These are phyloP conservation scores for Rhodotorula sp. DNA, from an alignment of 1,284 basidiomycete species.

Conservation along the genomic window DNA sequence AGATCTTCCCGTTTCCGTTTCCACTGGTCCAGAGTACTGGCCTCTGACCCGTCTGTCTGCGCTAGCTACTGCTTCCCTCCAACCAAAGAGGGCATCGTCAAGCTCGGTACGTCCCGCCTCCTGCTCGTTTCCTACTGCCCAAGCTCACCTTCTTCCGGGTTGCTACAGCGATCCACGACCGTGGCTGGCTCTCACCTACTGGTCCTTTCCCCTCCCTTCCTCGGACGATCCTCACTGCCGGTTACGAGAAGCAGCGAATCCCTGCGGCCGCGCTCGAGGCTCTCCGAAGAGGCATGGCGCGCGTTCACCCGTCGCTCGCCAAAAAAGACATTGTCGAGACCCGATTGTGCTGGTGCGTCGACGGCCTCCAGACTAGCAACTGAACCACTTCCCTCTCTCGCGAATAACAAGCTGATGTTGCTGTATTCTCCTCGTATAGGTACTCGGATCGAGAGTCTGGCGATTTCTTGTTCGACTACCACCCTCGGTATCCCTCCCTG, in stretches of 20 bases:
- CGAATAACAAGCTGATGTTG: neutral
- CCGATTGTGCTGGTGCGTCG: slow-evolving; percentile 35
- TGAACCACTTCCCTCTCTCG: neutral
- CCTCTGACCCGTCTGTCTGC: neutral
- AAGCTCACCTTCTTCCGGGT: too few relatives aligned
- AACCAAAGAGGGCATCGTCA: slow-evolving; percentile 13
- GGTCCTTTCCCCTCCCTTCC: slow-evolving; percentile 30
- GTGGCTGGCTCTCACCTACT: slow-evolving; percentile 32
- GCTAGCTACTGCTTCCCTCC: slow-evolving; percentile 34
- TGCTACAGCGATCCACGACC: slow-evolving; percentile 39
- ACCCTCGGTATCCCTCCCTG: slow-evolving; percentile 17
- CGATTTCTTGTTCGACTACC: slow-evolving; percentile 36
- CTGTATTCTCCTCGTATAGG: neutral
- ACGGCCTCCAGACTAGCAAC: too few relatives aligned
- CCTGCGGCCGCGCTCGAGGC: slow-evolving; percentile 14
- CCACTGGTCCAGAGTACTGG: too few relatives aligned
- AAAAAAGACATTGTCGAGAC: slow-evolving; percentile 18
- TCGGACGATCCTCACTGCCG: slow-evolving; percentile 18
- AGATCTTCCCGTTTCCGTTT: neutral
- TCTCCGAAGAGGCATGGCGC: slow-evolving; percentile 2
- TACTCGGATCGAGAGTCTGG: slow-evolving; percentile 32
- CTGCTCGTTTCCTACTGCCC: too few relatives aligned
- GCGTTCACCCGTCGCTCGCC: slow-evolving; percentile 27
- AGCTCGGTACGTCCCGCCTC: slow-evolving; percentile 16
- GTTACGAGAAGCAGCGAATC: slow-evolving; percentile 32